Conservation (phyloP, 2,329 filamentous ascomycete genomes). For the Aspergillus fumigatiaffinis region DNA sequence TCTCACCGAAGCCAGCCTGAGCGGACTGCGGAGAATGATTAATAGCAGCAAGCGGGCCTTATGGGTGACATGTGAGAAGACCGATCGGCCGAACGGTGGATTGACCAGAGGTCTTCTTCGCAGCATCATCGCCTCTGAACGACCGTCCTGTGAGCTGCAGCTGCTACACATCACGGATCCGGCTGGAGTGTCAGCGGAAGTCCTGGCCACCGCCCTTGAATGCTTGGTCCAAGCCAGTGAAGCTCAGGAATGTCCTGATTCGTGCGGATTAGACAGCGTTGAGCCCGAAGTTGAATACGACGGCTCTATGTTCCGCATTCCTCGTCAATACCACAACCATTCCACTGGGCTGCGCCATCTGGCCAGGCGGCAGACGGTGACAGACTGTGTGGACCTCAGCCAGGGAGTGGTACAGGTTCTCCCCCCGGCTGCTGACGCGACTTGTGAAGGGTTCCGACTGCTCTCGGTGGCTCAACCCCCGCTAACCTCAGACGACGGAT, state of each 20-base stretch:
- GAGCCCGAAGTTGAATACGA: neutral
- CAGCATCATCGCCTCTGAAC: neutral
- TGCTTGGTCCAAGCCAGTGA: neutral
- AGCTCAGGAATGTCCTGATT: neutral
- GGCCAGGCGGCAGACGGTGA: neutral
- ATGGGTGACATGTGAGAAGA: too few relatives aligned
- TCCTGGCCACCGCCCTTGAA: neutral
- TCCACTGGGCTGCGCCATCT: neutral
- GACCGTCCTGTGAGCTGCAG: conserved; percentile 1
- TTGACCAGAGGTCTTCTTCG: conserved; percentile 6
- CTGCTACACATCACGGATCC: neutral
- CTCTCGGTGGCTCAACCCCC: neutral
- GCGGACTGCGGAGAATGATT: neutral
- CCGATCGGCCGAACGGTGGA: neutral
- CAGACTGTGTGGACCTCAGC: neutral
- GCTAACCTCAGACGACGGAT: neutral
- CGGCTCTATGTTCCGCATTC: neutral
- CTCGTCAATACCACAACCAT: neutral
- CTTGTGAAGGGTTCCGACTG: neutral
- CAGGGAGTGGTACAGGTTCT: neutral
- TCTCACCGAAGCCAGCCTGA: neutral
- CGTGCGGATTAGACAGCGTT: neutral
- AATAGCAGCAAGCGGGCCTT: neutral
- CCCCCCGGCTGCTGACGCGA: neutral
- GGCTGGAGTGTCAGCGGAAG: neutral